A percentile compares a stretch with the other conserved stretches of the same genome.
Evolutionary conservation across 495 filamentous ascomycete species (phyloP).

Genomic region (Aspergillus hancockii): DNA sequence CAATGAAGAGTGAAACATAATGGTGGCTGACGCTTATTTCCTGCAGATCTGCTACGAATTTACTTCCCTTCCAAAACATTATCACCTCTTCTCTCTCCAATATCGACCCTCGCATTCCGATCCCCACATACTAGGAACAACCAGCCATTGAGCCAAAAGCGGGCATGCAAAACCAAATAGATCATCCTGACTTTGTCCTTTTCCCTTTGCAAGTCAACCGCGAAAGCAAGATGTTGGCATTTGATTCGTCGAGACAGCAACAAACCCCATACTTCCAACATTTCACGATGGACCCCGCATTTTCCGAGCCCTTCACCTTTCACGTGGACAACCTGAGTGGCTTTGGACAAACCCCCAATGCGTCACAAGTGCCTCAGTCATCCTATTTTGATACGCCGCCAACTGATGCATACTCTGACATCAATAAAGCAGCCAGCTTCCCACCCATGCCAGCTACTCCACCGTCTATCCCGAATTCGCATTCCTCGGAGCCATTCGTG

Average conservation of each 20-base stretch:
- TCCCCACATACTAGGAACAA: conserved; percentile 4
- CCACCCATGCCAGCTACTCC: conserved; percentile 41
- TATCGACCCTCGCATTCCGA: conserved; percentile 8
- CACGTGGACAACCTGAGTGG: conserved; percentile 29
- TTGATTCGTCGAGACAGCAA: conserved; percentile 41
- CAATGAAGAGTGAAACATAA: conserved; percentile 2
- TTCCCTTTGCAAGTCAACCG: conserved; percentile 18
- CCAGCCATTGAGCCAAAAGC: conserved; percentile 11
- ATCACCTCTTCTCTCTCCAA: not conserved
- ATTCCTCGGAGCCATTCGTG: conserved; percentile 46
- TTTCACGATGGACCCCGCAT: conserved; percentile 37
- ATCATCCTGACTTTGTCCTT: conserved; percentile 30
- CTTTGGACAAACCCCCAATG: conserved; percentile 30
- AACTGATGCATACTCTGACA: conserved; percentile 30
- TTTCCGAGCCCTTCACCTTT: conserved; percentile 38
- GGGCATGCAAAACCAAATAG: conserved; percentile 22
- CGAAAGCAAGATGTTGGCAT: conserved; percentile 37
- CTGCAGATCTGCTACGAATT: conserved; percentile 16
- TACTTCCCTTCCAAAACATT: not conserved
- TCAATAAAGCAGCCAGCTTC: conserved; percentile 33
- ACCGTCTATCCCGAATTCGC: conserved; percentile 31
- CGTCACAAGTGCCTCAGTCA: conserved; percentile 26
- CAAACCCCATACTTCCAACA: conserved; percentile 36
- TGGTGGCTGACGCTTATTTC: conserved; percentile 4
- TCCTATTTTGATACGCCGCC: conserved; percentile 31